Base-by-base conservation (phyloP, 148 eudicot genomes). In the Polygonum aviculare region DNA sequence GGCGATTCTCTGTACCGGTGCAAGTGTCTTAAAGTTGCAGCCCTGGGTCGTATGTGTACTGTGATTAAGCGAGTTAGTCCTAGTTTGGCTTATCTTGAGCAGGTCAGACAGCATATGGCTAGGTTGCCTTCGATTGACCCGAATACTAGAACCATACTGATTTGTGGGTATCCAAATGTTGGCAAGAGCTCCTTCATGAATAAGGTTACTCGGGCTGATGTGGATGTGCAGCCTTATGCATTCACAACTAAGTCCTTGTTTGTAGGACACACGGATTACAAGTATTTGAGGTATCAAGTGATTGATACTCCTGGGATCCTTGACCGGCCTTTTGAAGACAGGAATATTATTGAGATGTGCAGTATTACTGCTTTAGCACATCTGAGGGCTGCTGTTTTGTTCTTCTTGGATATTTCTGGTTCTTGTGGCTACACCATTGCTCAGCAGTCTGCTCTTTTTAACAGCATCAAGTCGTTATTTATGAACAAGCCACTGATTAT, bases 41-140 rank as follows among this genome's bases (percentile, higher is more conserved):
- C 98, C 71, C 96, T 94, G 77, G 98, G 98, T 39, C 91, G 97
- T 45, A 94, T 94, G 98, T 94, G 98, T 77, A 94, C 98, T 51
- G 93, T 90, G 22, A 80, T 88, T 22, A 94, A 94, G 85, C 85
- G 97, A 40, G 79, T 94, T 41, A 81, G 91, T 63, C 97, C 97
- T 22, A 94, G 98, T 87, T 83, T 94, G 85, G 97, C 97, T 39
- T 94, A 91, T 82, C 93, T 94, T 47, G 98, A 91, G 55, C 93
- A 94, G 82, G 90, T 94, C 62, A 90, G 98, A 82, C 91, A 94
- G 75, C 98, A 94, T 80, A 94, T 94, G 97, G 91, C 97, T 2
- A 91, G 98, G 81, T 72, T 94, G 73, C 98, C 98, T 50, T 94
- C 98, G 0, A 94, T 94, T 74, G 98, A 94, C 74, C 98, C 98